Conservation (phyloP, 352 stramenopile species). For the Globisporangium abappressorium region DNA sequence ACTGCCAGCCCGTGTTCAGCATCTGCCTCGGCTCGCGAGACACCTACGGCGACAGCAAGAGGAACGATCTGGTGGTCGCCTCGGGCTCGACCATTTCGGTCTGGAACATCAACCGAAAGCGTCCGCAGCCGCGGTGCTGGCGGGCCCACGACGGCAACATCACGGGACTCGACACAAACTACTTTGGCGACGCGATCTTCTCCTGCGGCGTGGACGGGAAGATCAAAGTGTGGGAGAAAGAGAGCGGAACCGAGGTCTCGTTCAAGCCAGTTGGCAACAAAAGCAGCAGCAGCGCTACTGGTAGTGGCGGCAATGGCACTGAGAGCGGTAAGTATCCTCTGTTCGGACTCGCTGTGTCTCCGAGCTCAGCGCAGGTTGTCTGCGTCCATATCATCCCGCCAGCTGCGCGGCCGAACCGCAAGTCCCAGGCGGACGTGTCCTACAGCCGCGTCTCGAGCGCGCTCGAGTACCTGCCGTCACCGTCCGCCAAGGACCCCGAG, state of each 20-base stretch:
- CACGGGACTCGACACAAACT: constrained; percentile 52
- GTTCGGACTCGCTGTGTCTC: constrained; percentile 68
- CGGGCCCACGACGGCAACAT: constrained; percentile 71
- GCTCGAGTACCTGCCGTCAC: constrained; percentile 69
- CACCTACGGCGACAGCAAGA: constrained; percentile 49
- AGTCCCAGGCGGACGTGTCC: constrained; percentile 81
- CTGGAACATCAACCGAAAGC: constrained; percentile 65
- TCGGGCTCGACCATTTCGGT: constrained; percentile 69
- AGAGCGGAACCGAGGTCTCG: constrained; percentile 27
- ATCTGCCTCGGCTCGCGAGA: constrained; percentile 48
- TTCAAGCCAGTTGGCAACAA: constrained; percentile 8
- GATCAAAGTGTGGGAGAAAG: constrained; percentile 64
- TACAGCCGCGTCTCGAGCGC: constrained; percentile 74
- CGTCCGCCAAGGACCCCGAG: constrained; percentile 36
- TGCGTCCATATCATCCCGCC: constrained; percentile 72
- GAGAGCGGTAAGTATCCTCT: constrained; percentile 51
- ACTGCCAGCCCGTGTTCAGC: constrained; percentile 58
- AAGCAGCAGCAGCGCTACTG: neutral
- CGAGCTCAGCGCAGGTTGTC: constrained; percentile 64
- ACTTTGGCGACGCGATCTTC: constrained; percentile 65
- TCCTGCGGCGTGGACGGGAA: constrained; percentile 58
- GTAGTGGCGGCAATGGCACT: neutral
- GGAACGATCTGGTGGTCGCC: constrained; percentile 54
- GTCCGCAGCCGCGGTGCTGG: constrained; percentile 32
- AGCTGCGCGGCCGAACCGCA: constrained; percentile 73